phyloP scores from a whole-genome alignment of 2,329 filamentous ascomycete genomes.

The Tolypocladium inflatum region DNA sequence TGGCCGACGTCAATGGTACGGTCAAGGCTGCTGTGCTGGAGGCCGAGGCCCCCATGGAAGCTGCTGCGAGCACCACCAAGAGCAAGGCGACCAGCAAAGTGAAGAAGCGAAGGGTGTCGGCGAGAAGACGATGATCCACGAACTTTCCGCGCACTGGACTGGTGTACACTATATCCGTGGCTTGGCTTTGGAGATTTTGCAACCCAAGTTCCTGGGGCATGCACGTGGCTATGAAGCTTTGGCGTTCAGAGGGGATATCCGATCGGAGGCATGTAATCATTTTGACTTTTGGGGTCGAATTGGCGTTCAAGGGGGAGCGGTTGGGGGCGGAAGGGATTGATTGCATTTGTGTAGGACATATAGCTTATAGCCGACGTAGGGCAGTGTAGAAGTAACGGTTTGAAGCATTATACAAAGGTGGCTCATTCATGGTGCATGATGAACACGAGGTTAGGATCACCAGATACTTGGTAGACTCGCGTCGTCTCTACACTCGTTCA shows the following conservation, averaged over 20 bases:
- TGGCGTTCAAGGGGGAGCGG: background rate
- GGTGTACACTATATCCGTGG: background rate
- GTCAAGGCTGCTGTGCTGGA: conserved; percentile 17
- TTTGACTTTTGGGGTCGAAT: background rate
- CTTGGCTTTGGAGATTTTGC: background rate
- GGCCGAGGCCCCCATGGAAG: conserved; percentile 12
- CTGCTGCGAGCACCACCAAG: conserved; percentile 11
- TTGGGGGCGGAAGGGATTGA: background rate
- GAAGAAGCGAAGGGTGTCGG: conserved; percentile 24
- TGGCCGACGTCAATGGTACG: conserved; percentile 40
- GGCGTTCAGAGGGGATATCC: background rate
- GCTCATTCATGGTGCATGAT: background rate
- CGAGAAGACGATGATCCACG: conserved; percentile 20
- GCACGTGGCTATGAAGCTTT: background rate
- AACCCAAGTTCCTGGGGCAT: background rate
- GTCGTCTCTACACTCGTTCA: no score
- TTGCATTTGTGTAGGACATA: background rate
- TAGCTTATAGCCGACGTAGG: background rate
- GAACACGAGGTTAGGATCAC: background rate
- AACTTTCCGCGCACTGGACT: background rate
- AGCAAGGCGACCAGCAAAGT: conserved; percentile 15
- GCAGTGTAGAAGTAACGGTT: background rate
- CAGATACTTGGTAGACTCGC: background rate
- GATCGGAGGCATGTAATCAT: background rate
- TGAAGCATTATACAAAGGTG: background rate